Percentiles rank a stretch among this genome's conserved stretches.
Conservation (phyloP, 176 grass and related monocot species). For the Eleusine indica region DNA sequence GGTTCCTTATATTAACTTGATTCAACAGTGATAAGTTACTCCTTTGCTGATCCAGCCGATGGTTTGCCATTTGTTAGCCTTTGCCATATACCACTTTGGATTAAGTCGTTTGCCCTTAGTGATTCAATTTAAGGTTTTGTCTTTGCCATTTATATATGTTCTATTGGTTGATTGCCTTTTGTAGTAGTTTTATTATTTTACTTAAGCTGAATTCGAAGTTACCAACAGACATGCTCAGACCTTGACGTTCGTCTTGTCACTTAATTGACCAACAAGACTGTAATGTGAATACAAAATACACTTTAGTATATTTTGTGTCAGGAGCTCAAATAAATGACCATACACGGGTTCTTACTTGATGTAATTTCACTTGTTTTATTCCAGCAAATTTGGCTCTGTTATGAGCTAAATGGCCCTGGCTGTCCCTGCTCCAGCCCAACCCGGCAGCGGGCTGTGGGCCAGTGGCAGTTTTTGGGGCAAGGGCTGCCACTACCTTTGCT, state of each 20-base stretch:
- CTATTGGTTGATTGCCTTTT: neutral
- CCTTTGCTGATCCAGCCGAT: neutral
- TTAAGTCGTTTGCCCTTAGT: slow-evolving; percentile 12
- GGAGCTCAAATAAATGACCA: neutral
- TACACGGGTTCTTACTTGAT: neutral
- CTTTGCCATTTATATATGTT: neutral
- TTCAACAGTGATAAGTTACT: neutral
- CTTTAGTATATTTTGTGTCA: neutral
- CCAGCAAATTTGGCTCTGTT: neutral
- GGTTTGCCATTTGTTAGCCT: neutral
- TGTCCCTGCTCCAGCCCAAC: too few relatives aligned
- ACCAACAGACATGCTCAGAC: neutral
- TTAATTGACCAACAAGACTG: slow-evolving; percentile 8
- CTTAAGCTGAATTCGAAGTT: neutral
- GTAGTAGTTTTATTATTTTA: slow-evolving; percentile 9
- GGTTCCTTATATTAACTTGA: slow-evolving; percentile 3
- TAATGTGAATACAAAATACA: slow-evolving; percentile 4
- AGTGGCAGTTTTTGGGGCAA: too few relatives aligned
- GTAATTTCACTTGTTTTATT: neutral
- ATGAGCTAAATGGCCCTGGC: too few relatives aligned
- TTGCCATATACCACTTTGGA: slow-evolving; percentile 13
- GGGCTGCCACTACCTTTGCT: too few relatives aligned
- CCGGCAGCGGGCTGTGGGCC: too few relatives aligned
- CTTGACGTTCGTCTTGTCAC: neutral
- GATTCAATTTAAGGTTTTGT: slow-evolving; percentile 12